These are phyloP conservation scores for Phaeotremella fagi DNA, from an alignment of 768 basidiomycete genomes.

Conservation along the genomic window DNA sequence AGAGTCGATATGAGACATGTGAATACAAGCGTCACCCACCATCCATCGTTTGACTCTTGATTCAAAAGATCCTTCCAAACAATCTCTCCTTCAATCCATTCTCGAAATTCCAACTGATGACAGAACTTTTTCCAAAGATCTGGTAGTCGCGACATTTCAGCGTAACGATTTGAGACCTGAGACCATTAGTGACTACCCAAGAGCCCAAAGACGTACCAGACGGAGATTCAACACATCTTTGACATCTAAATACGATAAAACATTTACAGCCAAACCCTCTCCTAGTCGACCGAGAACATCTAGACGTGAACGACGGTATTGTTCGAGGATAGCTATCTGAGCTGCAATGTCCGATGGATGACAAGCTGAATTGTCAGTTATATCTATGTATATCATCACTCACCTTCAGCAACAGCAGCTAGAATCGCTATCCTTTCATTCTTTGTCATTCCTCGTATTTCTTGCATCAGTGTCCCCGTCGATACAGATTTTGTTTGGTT, in stretches of 20 bases:
- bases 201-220: conserved; percentile 36
- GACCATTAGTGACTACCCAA: neutral
- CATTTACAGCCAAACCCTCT: conserved; percentile 60
- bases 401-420: conserved; percentile 23
- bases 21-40: conserved; percentile 53
- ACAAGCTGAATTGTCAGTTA: conserved; percentile 60
- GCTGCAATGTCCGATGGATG: conserved; percentile 78
- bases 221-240: conserved; percentile 61
- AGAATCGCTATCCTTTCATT: conserved; percentile 21
- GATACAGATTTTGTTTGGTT: neutral
- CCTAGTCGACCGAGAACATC: conserved; percentile 72
- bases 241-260: conserved; percentile 60
- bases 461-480: neutral
- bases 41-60: conserved; percentile 57
- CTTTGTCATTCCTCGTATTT: conserved; percentile 7
- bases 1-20: no score
- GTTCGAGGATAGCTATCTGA: conserved; percentile 77
- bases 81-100: conserved; percentile 48
- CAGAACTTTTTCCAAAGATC: conserved; percentile 74
- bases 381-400: no score
- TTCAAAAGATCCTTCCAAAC: no score
- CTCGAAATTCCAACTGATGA: conserved; percentile 57
- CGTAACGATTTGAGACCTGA: conserved; percentile 53
- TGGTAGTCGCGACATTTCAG: conserved; percentile 57
- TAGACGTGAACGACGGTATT: conserved; percentile 74